phyloP scores from a whole-genome alignment of 1,284 basidiomycete species.

The Ceratobasidium sp. region DNA sequence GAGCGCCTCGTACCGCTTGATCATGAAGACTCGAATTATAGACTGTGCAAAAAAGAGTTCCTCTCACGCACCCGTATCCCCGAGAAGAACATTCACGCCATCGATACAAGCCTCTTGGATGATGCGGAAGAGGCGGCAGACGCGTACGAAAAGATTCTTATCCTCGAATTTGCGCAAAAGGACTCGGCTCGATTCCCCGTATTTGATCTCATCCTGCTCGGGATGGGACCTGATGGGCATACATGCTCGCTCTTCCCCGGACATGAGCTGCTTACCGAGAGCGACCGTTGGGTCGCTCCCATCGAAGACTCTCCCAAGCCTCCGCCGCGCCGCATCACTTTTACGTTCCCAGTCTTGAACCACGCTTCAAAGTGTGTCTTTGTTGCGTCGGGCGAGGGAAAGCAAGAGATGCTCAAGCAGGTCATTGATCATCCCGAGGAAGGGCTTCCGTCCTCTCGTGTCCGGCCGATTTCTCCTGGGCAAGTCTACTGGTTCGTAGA shows the following conservation, averaged over 20 bases:
- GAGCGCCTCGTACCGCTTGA: conserved; percentile 96
- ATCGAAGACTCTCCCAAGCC: conserved; percentile 95
- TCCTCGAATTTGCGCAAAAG: conserved; percentile 88
- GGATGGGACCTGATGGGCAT: conserved; percentile 96
- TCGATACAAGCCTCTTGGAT: conserved; percentile 78
- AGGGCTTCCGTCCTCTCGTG: conserved; percentile 85
- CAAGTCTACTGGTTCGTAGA: conserved; percentile 93
- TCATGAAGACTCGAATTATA: conserved; percentile 92
- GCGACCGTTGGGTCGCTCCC: conserved; percentile 93
- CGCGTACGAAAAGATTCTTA: conserved; percentile 93
- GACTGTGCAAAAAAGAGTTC: conserved; percentile 79
- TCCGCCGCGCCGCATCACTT: conserved; percentile 88
- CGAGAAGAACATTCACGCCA: conserved; percentile 74
- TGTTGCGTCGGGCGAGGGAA: conserved; percentile 86
- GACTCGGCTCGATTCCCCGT: conserved; percentile 94
- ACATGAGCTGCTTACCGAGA: conserved; percentile 86
- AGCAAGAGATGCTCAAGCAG: conserved; percentile 80
- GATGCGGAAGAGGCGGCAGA: conserved; percentile 87
- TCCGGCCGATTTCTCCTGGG: conserved; percentile 84
- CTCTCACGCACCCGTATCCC: conserved; percentile 90
- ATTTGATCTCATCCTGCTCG: conserved; percentile 94
- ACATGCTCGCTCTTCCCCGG: conserved; percentile 96
- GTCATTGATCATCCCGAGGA: conserved; percentile 86
- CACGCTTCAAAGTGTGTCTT: conserved; percentile 91
- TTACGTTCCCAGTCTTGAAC: conserved; percentile 93